Percentiles rank a stretch among this genome's conserved stretches.
phyloP scores from a whole-genome alignment of 768 basidiomycete genomes.

The Fistulinella prunicolor region DNA sequence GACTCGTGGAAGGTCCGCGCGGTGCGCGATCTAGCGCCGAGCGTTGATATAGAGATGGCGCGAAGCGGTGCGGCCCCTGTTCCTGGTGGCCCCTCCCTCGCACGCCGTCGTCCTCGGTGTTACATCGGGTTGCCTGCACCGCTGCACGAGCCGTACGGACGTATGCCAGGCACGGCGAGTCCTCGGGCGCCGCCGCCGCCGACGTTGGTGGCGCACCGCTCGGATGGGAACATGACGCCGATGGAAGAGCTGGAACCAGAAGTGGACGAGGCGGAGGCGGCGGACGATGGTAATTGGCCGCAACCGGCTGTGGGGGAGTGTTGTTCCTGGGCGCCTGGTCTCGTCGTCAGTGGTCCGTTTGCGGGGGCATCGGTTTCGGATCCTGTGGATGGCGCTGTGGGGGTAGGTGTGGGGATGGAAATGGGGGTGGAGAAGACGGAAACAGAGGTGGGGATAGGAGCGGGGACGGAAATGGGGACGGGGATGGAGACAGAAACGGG shows the following conservation, averaged over 20 bases:
- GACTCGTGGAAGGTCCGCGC: conserved; percentile 22
- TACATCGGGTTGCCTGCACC: conserved; percentile 18
- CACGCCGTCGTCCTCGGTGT: conserved; percentile 7
- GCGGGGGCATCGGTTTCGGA: no score
- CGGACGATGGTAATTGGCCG: conserved; percentile 19
- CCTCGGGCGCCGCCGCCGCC: conserved; percentile 1
- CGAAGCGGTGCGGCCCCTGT: no score
- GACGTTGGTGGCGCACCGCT: conserved; percentile 9
- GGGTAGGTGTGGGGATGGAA: no score
- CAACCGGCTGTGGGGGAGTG: conserved; percentile 33
- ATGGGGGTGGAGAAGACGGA: no score
- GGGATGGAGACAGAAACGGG: no score
- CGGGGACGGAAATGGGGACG: not conserved
- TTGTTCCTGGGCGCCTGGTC: conserved; percentile 24
- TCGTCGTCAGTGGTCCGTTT: not conserved
- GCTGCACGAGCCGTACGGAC: conserved; percentile 19
- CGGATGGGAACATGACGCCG: conserved; percentile 14
- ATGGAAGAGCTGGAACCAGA: conserved; percentile 9
- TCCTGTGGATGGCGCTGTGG: no score
- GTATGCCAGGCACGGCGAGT: conserved; percentile 14
- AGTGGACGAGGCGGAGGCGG: not conserved
- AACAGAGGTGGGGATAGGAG: not conserved
- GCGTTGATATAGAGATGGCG: not conserved
- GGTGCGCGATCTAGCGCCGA: conserved; percentile 23
- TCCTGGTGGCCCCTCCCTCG: not conserved